Percentiles rank a stretch among this genome's conserved stretches.
Conservation (phyloP, 352 stramenopile species). For the Globisporangium radiosum region DNA sequence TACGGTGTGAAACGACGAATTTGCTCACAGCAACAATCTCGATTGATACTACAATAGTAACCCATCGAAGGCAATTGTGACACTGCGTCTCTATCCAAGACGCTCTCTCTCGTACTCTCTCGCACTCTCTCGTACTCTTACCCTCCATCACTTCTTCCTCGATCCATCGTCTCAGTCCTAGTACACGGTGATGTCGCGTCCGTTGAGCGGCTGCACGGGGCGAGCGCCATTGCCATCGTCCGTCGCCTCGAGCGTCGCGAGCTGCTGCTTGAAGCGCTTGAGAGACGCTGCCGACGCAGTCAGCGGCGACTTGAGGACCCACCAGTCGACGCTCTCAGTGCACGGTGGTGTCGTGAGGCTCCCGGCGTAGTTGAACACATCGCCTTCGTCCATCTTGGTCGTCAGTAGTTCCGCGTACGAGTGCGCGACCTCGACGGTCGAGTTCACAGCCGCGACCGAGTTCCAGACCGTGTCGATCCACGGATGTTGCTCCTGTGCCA, state of each 20-base stretch:
- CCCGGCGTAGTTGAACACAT: conserved; percentile 65
- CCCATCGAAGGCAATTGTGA: too few relatives aligned
- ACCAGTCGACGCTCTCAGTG: conserved; percentile 55
- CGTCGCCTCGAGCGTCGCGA: conserved; percentile 12
- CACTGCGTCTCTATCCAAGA: not conserved
- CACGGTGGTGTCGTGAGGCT: conserved; percentile 55
- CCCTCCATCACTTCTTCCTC: too few relatives aligned
- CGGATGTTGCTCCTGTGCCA: not conserved
- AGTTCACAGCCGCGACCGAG: conserved; percentile 8
- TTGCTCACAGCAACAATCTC: too few relatives aligned
- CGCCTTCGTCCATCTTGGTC: conserved; percentile 10
- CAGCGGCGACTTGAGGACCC: conserved; percentile 30
- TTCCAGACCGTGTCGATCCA: conserved; percentile 15
- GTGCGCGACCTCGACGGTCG: conserved; percentile 10
- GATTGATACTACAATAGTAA: too few relatives aligned
- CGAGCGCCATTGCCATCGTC: conserved; percentile 9
- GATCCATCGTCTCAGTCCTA: too few relatives aligned
- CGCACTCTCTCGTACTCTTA: too few relatives aligned
- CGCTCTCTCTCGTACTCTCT: too few relatives aligned
- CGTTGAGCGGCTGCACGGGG: conserved; percentile 15
- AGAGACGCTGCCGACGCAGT: conserved; percentile 2
- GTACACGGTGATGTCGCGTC: conserved; percentile 6
- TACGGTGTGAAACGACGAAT: too few relatives aligned
- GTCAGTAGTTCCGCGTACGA: conserved; percentile 12
- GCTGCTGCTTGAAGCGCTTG: conserved; percentile 13